Evolutionary conservation across 805 yeast genomes (phyloP), one percentile per base, ranked within the genome.

Genomic region (Candida succiphila): DNA sequence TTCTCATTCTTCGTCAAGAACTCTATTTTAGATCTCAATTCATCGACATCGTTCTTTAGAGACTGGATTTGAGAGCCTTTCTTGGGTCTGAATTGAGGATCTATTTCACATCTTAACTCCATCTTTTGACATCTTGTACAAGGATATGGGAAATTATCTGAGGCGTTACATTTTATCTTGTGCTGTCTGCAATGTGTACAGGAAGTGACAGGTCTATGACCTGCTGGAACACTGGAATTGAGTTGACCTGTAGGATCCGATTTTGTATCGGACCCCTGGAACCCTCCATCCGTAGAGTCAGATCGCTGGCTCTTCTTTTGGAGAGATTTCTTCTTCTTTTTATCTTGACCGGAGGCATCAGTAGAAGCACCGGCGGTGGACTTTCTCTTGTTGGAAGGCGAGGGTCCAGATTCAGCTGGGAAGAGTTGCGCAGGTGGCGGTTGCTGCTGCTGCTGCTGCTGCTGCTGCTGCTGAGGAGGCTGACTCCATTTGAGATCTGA

Each of bases 111-210:
- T 37, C 67, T 69, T 25, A 86, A 62, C 3, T 75, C 78, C 83
- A 83, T 80, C 49, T 81, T 67, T 34, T 75, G 78, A 58, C 96
- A 88, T 39, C 95, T 58, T 14, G 80, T 70, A 54, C 96, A 88
- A 0, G 95, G 82, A 6, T 65, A 62, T 0, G 96, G 96, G 43
- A 71, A 81, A 41, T 78, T 74, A 17, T 81, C 88, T 3, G 85
- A 72, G 1, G 96, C 96, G 51, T 88, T 85, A 58, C 96, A 88
- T 51, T 81, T 82, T 54, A 88, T 86, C 56, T 88, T 88, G 54
- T 87, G 96, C 52, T 88, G 96, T 33, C 96, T 73, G 51, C 96
- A 88, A 52, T 86, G 92, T 0, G 95, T 84, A 52, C 96, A 88
- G 3, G 95, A 81, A 0, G 95, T 85, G 2, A 87, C 94, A 1